Evolutionary conservation across 1,284 basidiomycete species (phyloP).

Genomic region (Cerrena zonata): DNA sequence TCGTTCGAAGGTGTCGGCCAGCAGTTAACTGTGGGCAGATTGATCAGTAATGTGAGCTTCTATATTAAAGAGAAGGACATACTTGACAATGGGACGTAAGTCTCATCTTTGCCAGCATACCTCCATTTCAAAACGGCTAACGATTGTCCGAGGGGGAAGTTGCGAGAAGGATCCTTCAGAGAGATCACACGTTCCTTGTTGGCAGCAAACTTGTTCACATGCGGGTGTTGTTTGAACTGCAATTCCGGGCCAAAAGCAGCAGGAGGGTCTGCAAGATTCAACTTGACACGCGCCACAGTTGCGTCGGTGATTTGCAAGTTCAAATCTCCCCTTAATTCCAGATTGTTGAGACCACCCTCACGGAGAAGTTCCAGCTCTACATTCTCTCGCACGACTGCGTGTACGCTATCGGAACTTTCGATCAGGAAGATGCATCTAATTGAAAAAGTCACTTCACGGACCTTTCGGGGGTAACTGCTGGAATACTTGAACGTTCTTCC

Average conservation of each 20-base stretch:
- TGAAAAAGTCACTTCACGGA: slow-evolving; percentile 26
- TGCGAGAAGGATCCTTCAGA: slow-evolving; percentile 76
- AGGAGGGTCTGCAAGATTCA: slow-evolving; percentile 61
- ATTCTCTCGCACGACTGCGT: slow-evolving; percentile 81
- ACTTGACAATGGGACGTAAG: slow-evolving; percentile 85
- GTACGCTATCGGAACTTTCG: slow-evolving; percentile 52
- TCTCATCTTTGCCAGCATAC: slow-evolving; percentile 87
- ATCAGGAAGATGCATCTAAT: background rate
- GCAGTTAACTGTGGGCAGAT: slow-evolving; percentile 68
- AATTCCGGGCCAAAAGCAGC: slow-evolving; percentile 65
- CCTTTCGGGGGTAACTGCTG: slow-evolving; percentile 77
- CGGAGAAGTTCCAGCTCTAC: slow-evolving; percentile 77
- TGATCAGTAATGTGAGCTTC: background rate
- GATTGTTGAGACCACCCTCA: slow-evolving; percentile 84
- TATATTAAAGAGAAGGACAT: slow-evolving; percentile 29
- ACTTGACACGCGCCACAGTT: slow-evolving; percentile 67
- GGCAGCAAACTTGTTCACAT: slow-evolving; percentile 82
- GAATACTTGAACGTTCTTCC: slow-evolving; percentile 56
- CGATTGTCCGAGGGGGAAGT: slow-evolving; percentile 85
- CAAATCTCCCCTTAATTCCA: slow-evolving; percentile 93
- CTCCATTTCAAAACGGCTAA: slow-evolving; percentile 92
- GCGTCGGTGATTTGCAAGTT: slow-evolving; percentile 85
- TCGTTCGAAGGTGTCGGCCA: slow-evolving; percentile 92
- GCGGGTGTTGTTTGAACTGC: slow-evolving; percentile 96
- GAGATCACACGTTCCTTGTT: slow-evolving; percentile 69